Evolutionary conservation across 371 early-diverging fungal genomes (phyloP).

Genomic region (Rhizopus sp.): DNA sequence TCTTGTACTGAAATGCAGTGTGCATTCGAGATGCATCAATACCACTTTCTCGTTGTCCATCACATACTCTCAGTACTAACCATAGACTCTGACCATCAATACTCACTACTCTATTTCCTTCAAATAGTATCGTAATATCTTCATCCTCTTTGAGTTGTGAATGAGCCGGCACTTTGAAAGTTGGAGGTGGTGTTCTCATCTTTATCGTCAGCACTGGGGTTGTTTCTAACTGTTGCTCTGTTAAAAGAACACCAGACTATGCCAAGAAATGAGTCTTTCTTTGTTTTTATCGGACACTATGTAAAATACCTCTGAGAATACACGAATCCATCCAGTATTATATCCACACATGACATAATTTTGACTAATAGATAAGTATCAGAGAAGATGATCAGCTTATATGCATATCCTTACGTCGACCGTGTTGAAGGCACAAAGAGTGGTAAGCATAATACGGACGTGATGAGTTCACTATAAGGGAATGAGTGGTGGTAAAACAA

Average conservation of each 20-base stretch:
- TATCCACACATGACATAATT: conserved; percentile 64
- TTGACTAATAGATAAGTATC: conserved; percentile 35
- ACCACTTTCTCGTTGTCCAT: conserved; percentile 37
- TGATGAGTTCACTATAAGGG: conserved; percentile 52
- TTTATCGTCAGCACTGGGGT: conserved; percentile 54
- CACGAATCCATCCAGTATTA: conserved; percentile 61
- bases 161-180: conserved; percentile 28
- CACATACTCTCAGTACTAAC: conserved; percentile 61
- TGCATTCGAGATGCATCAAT: conserved; percentile 52
- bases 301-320: conserved; percentile 56
- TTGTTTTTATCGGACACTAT: not conserved
- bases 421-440: conserved; percentile 58
- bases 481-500: not conserved
- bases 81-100: conserved; percentile 66
- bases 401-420: conserved; percentile 41
- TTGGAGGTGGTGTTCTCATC: conserved; percentile 50
- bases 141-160: conserved; percentile 51
- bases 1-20: conserved; percentile 60
- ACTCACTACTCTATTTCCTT: conserved; percentile 54
- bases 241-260: conserved; percentile 54
- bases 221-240: conserved; percentile 59
- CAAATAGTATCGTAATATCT: conserved; percentile 59
- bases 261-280: not conserved
- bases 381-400: not conserved
- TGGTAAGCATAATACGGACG: conserved; percentile 56